These are phyloP conservation scores for Styphnolobium japonicum DNA, from an alignment of 306 rosid genomes.

Conservation along the genomic window DNA sequence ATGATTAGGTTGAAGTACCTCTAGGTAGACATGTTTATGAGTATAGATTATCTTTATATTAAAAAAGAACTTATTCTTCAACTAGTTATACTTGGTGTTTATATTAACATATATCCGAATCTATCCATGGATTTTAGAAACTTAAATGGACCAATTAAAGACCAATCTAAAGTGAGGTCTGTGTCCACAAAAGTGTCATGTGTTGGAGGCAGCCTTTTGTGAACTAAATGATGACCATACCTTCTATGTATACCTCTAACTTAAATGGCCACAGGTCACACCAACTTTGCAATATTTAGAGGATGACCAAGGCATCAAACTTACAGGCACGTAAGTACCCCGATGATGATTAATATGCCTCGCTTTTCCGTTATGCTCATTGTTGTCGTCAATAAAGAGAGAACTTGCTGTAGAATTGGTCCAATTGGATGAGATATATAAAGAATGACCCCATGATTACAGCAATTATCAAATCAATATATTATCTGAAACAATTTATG, in stretches of 20 bases:
- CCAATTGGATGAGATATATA: not conserved
- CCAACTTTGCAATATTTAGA: not conserved
- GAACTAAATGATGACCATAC: slow-evolving; percentile 18
- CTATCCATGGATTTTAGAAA: slow-evolving; percentile 3
- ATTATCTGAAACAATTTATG: not conserved
- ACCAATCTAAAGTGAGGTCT: not conserved
- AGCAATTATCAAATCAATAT: not conserved
- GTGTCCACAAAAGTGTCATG: slow-evolving; percentile 6
- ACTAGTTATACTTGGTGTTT: not conserved
- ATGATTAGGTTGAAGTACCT: slow-evolving; percentile 34
- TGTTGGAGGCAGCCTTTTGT: slow-evolving; percentile 23
- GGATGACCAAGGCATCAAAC: not conserved
- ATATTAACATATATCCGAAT: slow-evolving; percentile 15
- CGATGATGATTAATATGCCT: slow-evolving; percentile 7
- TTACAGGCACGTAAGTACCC: not conserved
- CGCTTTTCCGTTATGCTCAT: slow-evolving; percentile 8
- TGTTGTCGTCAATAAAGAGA: not conserved
- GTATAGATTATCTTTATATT: not conserved
- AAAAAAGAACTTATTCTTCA: not conserved
- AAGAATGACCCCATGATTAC: slow-evolving; percentile 25
- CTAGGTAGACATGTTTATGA: slow-evolving; percentile 17
- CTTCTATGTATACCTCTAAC: not conserved
- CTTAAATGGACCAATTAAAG: not conserved
- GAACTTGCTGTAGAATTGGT: not conserved
- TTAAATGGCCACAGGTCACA: not conserved